phyloP scores from a whole-genome alignment of 2,329 filamentous ascomycete genomes.

The Colletotrichum gloeosporioides region DNA sequence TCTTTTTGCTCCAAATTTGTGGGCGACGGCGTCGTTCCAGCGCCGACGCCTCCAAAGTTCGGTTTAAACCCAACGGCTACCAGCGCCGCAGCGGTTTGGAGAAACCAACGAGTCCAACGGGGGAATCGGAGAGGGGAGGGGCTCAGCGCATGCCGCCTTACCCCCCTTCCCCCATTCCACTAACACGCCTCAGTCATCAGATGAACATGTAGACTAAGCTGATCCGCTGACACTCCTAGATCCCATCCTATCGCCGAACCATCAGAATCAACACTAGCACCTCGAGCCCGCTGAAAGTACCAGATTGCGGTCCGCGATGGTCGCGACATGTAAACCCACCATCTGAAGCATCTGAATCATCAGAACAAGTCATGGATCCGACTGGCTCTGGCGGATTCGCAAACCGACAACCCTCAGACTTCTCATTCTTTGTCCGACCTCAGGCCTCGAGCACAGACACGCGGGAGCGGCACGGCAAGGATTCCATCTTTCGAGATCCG shows the following conservation, averaged over 20 bases:
- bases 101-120: neutral
- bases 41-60: constrained; percentile 1
- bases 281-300: constrained; percentile 32
- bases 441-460: constrained; percentile 25
- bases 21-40: constrained; percentile 6
- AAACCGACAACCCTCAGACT: constrained; percentile 27
- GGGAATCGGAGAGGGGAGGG: constrained; percentile 9
- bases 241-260: constrained; percentile 1
- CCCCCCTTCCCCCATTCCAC: constrained; percentile 1
- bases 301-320: constrained; percentile 40
- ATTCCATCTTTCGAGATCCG: constrained; percentile 52
- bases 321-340: constrained; percentile 31
- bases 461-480: constrained; percentile 25
- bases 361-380: constrained; percentile 32
- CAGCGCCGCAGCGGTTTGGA: neutral
- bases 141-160: neutral
- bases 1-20: neutral
- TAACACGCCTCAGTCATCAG: constrained; percentile 4
- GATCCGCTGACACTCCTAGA: constrained; percentile 18
- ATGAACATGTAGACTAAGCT: constrained; percentile 13
- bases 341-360: constrained; percentile 25
- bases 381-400: constrained; percentile 37
- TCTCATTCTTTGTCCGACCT: constrained; percentile 25
- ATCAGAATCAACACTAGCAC: neutral
- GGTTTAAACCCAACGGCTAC: constrained; percentile 1